Conservation (phyloP, 495 filamentous ascomycete genomes). For the Xylaria grammica region DNA sequence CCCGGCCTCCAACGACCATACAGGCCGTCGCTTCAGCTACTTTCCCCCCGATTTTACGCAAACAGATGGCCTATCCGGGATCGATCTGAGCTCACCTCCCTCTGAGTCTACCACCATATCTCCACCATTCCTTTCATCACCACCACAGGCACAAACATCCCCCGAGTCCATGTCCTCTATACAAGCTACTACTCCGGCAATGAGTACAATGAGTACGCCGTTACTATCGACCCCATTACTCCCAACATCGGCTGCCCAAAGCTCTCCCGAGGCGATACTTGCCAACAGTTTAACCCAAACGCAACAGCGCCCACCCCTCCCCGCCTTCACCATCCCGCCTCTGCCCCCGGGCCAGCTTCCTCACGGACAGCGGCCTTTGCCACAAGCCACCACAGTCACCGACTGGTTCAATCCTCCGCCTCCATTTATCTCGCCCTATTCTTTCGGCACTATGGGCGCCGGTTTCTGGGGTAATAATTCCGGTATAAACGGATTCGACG, state of each 20-base stretch:
- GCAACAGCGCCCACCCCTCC: slow-evolving; percentile 31
- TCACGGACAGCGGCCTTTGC: slow-evolving; percentile 45
- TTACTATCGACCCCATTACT: slow-evolving; percentile 32
- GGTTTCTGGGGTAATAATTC: slow-evolving; percentile 49
- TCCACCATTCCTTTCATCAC: slow-evolving; percentile 32
- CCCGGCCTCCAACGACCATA: slow-evolving; percentile 49
- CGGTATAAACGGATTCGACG: slow-evolving; percentile 42
- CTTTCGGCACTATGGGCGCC: slow-evolving; percentile 55
- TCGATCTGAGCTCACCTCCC: slow-evolving; percentile 35
- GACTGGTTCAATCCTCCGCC: slow-evolving; percentile 58
- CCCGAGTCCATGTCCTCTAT: slow-evolving; percentile 35
- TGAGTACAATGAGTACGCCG: slow-evolving; percentile 30
- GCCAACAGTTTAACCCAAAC: slow-evolving; percentile 29
- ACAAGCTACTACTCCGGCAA: slow-evolving; percentile 21
- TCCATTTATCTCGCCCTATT: slow-evolving; percentile 55
- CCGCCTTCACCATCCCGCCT: slow-evolving; percentile 47
- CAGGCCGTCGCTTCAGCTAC: slow-evolving; percentile 57
- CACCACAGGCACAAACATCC: slow-evolving; percentile 30
- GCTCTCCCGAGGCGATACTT: slow-evolving; percentile 31
- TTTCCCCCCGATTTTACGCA: slow-evolving; percentile 56
- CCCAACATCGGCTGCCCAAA: slow-evolving; percentile 31
- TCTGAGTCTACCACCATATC: slow-evolving; percentile 31
- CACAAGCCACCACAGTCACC: slow-evolving; percentile 38
- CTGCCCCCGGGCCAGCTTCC: slow-evolving; percentile 36
- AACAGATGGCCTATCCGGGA: slow-evolving; percentile 30